Conservation (phyloP, 225 moss, liverwort and hornwort genomes). For the Physcomitrium patens region DNA sequence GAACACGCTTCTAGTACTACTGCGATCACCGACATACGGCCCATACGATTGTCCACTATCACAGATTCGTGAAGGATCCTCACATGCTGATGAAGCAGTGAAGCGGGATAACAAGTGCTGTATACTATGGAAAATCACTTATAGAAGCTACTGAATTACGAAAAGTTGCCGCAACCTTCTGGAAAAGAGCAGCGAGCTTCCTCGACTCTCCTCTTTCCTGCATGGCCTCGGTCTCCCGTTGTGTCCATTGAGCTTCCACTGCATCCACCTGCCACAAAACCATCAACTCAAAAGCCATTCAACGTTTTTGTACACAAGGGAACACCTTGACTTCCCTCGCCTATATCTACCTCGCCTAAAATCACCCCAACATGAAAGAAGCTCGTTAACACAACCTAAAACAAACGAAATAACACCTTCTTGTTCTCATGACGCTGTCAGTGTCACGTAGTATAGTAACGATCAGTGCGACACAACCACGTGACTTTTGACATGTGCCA, state of each 20-base stretch:
- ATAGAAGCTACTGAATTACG: neutral
- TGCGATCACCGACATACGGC: neutral
- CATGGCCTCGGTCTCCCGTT: conserved; percentile 53
- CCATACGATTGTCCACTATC: neutral
- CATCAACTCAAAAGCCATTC: neutral
- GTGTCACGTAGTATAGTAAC: too few relatives aligned
- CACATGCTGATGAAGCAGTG: neutral
- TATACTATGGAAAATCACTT: too few relatives aligned
- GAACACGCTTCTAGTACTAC: neutral
- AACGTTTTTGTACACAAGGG: neutral
- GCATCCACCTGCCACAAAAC: conserved; percentile 22
- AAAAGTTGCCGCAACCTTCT: conserved; percentile 41
- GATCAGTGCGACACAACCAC: neutral
- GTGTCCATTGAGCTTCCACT: conserved; percentile 57
- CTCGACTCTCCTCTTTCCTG: conserved; percentile 52
- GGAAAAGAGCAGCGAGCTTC: conserved; percentile 50
- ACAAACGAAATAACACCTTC: too few relatives aligned
- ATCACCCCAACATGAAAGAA: neutral
- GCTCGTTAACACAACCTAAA: too few relatives aligned
- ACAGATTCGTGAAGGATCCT: neutral
- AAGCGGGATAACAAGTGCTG: neutral
- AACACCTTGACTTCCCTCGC: neutral
- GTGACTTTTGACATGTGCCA: neutral
- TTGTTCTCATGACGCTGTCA: neutral
- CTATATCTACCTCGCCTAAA: neutral